Evolutionary conservation across 768 basidiomycete species (phyloP).

Genomic region (Mycena epipterygia): DNA sequence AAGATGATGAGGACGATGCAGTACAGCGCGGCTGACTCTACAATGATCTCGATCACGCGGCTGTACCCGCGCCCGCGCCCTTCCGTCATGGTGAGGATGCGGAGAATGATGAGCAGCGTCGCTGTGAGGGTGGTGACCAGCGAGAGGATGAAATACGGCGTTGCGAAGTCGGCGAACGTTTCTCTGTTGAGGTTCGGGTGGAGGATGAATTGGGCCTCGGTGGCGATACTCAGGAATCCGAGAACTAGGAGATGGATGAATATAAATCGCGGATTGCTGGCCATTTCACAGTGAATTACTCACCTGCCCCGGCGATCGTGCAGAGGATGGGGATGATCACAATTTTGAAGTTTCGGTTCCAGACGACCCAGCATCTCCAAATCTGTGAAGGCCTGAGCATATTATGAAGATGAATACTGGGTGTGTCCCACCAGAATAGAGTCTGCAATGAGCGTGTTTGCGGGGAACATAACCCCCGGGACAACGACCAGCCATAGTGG

Average conservation of each 20-base stretch:
- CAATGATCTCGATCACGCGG: slow-evolving; percentile 10
- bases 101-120: slow-evolving; percentile 11
- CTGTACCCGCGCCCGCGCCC: not conserved
- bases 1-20: not conserved
- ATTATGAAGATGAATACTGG: not conserved
- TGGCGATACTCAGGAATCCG: slow-evolving; percentile 1
- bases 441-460: slow-evolving; percentile 24
- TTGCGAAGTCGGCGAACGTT: slow-evolving; percentile 1
- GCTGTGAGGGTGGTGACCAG: slow-evolving; percentile 3
- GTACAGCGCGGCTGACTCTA: slow-evolving; percentile 18
- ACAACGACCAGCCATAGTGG: slow-evolving; percentile 16
- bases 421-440: slow-evolving; percentile 4
- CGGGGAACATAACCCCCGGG: not conserved
- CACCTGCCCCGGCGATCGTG: slow-evolving; percentile 11
- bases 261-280: no score
- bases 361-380: slow-evolving; percentile 21
- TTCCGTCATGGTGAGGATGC: slow-evolving; percentile 2
- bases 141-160: slow-evolving; percentile 9
- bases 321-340: not conserved
- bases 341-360: not conserved
- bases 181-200: not conserved
- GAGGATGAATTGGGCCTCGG: not conserved
- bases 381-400: not conserved
- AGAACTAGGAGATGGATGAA: not conserved
- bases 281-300: not conserved